Evolutionary conservation across 345 rosid species (phyloP).

Genomic region (Gossypium ekmanianum): DNA sequence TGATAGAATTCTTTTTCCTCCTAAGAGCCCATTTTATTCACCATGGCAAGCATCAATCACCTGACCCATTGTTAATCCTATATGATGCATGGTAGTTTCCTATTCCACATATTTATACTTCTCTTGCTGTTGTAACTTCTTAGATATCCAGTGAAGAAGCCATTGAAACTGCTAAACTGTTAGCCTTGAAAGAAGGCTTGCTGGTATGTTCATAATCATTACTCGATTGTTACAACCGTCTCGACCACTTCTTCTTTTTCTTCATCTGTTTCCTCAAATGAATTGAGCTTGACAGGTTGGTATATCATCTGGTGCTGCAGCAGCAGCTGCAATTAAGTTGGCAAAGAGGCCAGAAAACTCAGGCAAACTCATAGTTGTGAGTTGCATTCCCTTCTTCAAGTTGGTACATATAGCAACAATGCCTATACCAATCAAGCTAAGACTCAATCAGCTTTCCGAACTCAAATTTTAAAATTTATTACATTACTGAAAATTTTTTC

Average conservation of each 20-base stretch:
- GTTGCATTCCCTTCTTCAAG: neutral
- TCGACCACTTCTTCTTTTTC: neutral
- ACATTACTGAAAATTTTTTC: too few relatives aligned
- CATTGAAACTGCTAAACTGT: constrained; percentile 40
- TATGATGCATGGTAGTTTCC: neutral
- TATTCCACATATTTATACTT: neutral
- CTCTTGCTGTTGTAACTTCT: neutral
- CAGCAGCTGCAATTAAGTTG: constrained; percentile 45
- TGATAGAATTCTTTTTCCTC: neutral
- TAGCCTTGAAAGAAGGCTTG: constrained; percentile 53
- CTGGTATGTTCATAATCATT: constrained; percentile 25
- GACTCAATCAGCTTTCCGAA: too few relatives aligned
- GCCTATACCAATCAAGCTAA: fast-evolving
- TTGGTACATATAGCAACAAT: too few relatives aligned
- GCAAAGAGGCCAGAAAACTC: constrained; percentile 51
- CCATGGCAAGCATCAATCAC: neutral
- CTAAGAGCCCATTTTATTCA: too few relatives aligned
- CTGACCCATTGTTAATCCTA: neutral
- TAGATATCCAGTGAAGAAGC: constrained; percentile 55
- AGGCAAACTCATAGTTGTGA: constrained; percentile 53
- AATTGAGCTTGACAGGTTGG: constrained; percentile 34
- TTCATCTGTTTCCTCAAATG: neutral
- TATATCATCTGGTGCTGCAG: constrained; percentile 59
- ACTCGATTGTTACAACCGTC: neutral
- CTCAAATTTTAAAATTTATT: too few relatives aligned